Evolutionary conservation across 805 yeast genomes (phyloP).

Genomic region (Priceomyces medius): DNA sequence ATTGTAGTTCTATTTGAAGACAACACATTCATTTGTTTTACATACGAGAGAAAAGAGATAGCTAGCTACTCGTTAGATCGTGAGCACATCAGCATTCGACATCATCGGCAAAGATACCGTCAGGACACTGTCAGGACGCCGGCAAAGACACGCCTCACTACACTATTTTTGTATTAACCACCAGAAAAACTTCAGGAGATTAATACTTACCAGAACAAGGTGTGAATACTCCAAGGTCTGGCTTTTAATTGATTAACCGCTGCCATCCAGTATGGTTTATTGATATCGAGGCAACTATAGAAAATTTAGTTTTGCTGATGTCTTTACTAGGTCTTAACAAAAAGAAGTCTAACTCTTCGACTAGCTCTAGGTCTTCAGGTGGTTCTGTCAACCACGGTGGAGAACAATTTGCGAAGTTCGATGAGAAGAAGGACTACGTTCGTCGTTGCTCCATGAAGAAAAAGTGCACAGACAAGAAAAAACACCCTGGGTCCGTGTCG

Average conservation of each 20-base stretch:
- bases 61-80: conserved; percentile 6
- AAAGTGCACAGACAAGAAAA: conserved; percentile 8
- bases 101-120: conserved; percentile 3
- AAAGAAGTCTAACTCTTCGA: conserved; percentile 24
- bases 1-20: background rate
- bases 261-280: conserved; percentile 1
- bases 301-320: conserved; percentile 10
- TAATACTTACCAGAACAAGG: background rate
- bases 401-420: conserved; percentile 35
- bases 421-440: conserved; percentile 46
- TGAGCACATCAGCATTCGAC: conserved; percentile 5
- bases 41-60: conserved; percentile 1
- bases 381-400: conserved; percentile 4
- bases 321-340: conserved; percentile 20
- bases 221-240: background rate
- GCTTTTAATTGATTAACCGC: conserved; percentile 1
- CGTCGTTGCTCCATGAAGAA: conserved; percentile 37
- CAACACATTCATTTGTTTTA: conserved; percentile 3
- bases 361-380: conserved; percentile 11
- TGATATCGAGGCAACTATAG: conserved; percentile 1
- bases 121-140: conserved; percentile 3
- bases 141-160: background rate
- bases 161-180: background rate
- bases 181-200: background rate
- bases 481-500: conserved; percentile 32